phyloP scores from a whole-genome alignment of 495 filamentous ascomycete species.

The Penicillium robsamsonii region DNA sequence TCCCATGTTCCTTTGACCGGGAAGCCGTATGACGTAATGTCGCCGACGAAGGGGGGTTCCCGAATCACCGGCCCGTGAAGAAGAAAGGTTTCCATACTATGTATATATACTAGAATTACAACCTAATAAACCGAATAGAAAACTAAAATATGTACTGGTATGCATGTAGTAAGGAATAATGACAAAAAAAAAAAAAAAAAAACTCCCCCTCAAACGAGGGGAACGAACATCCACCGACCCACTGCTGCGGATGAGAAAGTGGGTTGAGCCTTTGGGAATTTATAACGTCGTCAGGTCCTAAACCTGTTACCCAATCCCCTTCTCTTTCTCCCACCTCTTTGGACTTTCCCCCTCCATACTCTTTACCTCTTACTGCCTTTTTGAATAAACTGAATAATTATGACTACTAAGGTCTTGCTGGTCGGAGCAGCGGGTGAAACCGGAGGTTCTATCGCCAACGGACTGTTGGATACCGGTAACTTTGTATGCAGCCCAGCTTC shows the following conservation, averaged over 20 bases:
- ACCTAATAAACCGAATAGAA: not conserved
- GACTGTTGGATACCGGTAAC: slow-evolving; percentile 38
- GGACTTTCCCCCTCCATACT: slow-evolving; percentile 4
- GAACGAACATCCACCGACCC: slow-evolving; percentile 42
- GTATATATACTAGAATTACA: not conserved
- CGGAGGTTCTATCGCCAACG: slow-evolving; percentile 49
- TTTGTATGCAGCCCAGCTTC: slow-evolving; percentile 34
- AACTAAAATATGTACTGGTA: not conserved
- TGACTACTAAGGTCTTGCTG: slow-evolving; percentile 47
- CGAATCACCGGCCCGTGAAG: slow-evolving; percentile 12
- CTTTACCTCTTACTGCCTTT: slow-evolving; percentile 4
- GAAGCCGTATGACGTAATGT: slow-evolving; percentile 15
- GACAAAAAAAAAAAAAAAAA: slow-evolving; percentile 17
- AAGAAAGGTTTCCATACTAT: not conserved
- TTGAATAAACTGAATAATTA: slow-evolving; percentile 22
- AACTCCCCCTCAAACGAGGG: slow-evolving; percentile 27
- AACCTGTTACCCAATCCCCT: slow-evolving; percentile 17
- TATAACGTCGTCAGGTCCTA: slow-evolving; percentile 36
- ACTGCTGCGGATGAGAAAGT: slow-evolving; percentile 35
- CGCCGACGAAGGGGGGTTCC: slow-evolving; percentile 2
- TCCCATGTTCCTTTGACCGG: slow-evolving; percentile 2
- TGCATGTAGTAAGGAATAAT: slow-evolving; percentile 2
- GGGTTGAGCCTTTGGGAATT: slow-evolving; percentile 35
- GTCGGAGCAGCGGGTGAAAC: slow-evolving; percentile 51
- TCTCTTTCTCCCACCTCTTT: slow-evolving; percentile 15